phyloP scores from a whole-genome alignment of 495 filamentous ascomycete species.

The Penicillium paxilli region DNA sequence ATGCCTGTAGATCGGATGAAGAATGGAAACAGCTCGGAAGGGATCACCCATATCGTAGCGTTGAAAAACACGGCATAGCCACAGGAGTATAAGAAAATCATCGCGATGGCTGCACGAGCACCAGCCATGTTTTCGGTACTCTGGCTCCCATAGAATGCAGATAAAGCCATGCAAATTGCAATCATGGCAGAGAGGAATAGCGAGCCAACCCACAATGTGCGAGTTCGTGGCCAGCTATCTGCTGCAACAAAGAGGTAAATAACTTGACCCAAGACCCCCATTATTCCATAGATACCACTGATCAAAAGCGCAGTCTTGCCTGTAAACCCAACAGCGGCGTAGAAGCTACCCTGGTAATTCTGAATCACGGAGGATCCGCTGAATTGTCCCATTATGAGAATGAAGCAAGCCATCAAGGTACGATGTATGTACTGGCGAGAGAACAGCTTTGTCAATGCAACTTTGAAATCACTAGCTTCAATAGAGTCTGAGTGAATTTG shows the following conservation, averaged over 20 bases:
- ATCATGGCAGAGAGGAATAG: slow-evolving; percentile 19
- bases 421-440: background rate
- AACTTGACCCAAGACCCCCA: slow-evolving; percentile 19
- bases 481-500: slow-evolving; percentile 10
- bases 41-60: slow-evolving; percentile 22
- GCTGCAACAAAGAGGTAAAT: slow-evolving; percentile 20
- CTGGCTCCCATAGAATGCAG: slow-evolving; percentile 10
- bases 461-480: background rate
- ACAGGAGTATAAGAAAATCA: slow-evolving; percentile 23
- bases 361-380: slow-evolving; percentile 22
- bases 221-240: slow-evolving; percentile 18
- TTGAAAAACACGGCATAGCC: slow-evolving; percentile 32
- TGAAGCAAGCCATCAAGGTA: slow-evolving; percentile 16
- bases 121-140: slow-evolving; percentile 7
- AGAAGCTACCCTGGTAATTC: slow-evolving; percentile 20
- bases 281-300: slow-evolving; percentile 21
- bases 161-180: slow-evolving; percentile 20
- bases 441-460: background rate
- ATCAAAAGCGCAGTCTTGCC: slow-evolving; percentile 20
- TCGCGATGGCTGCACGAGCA: slow-evolving; percentile 18
- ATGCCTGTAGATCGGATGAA: slow-evolving; percentile 16
- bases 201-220: slow-evolving; percentile 20
- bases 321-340: slow-evolving; percentile 17
- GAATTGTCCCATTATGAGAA: slow-evolving; percentile 21
- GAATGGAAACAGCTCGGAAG: slow-evolving; percentile 19